A percentile compares a stretch with the other conserved stretches of the same genome.
Evolutionary conservation across 2,329 filamentous ascomycete species (phyloP).

Genomic region (Raffaelea deltoideospora): DNA sequence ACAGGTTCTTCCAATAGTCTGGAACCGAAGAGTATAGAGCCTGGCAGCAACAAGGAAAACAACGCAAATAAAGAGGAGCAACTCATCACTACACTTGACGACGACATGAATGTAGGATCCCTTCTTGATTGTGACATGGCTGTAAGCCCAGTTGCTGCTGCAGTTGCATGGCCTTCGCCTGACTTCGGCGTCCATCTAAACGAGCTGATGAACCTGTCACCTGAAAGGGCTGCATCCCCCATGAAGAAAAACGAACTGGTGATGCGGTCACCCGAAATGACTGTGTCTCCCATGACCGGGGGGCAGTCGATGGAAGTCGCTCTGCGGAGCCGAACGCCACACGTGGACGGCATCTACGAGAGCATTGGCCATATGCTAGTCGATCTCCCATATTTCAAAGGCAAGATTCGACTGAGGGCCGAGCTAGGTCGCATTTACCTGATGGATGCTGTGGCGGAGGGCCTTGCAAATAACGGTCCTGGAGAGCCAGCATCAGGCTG

Average conservation of each 20-base stretch:
- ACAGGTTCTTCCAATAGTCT: not conserved
- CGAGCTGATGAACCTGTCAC: too few relatives aligned
- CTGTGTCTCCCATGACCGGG: too few relatives aligned
- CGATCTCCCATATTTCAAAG: conserved; percentile 9
- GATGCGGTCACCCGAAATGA: too few relatives aligned
- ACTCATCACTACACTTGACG: conserved; percentile 4
- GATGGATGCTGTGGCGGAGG: conserved; percentile 7
- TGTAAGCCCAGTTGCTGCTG: too few relatives aligned
- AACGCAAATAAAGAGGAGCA: not conserved
- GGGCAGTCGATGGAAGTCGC: too few relatives aligned
- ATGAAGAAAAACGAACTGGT: too few relatives aligned
- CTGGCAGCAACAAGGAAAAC: not conserved
- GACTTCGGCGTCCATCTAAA: too few relatives aligned
- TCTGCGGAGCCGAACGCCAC: conserved; percentile 1
- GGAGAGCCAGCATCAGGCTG: conserved; percentile 11
- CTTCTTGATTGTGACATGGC: too few relatives aligned
- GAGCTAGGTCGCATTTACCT: conserved; percentile 17
- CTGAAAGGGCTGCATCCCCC: too few relatives aligned
- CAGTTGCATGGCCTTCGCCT: too few relatives aligned
- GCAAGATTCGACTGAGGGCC: conserved; percentile 12
- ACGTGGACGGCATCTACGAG: conserved; percentile 2
- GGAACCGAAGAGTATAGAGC: too few relatives aligned
- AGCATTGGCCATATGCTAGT: conserved; percentile 7
- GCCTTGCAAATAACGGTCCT: conserved; percentile 12
- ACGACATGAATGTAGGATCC: too few relatives aligned